Conservation (phyloP, 1,284 basidiomycete genomes). For the Cryptococcus deneoformans region DNA sequence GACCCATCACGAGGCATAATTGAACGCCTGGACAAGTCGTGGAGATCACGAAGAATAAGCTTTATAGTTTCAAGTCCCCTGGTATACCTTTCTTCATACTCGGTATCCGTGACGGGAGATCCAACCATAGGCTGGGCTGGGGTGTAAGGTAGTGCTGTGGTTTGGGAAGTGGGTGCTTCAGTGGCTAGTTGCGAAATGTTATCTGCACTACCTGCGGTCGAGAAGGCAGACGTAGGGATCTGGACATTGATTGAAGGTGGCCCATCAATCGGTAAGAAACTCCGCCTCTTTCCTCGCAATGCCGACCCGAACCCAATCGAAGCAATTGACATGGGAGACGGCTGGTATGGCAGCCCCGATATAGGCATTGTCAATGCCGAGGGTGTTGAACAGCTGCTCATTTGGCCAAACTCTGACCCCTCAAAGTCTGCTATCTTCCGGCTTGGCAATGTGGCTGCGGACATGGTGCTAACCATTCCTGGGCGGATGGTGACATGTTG, state of each 20-base stretch:
- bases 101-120: constrained; percentile 18
- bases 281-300: constrained; percentile 61
- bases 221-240: constrained; percentile 61
- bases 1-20: constrained; percentile 43
- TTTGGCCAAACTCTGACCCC: constrained; percentile 26
- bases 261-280: constrained; percentile 70
- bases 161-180: constrained; percentile 11
- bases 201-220: neutral
- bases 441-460: constrained; percentile 31
- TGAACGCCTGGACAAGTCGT: constrained; percentile 62
- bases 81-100: constrained; percentile 31
- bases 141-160: constrained; percentile 2
- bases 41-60: constrained; percentile 92
- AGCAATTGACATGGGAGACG: neutral
- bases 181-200: constrained; percentile 45
- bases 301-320: neutral
- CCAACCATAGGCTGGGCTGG: constrained; percentile 6
- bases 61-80: constrained; percentile 79
- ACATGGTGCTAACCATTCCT: constrained; percentile 17
- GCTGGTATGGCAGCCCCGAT: constrained; percentile 11
- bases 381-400: neutral
- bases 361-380: constrained; percentile 12
- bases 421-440: constrained; percentile 9
- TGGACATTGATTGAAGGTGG: constrained; percentile 48
- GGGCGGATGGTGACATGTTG: constrained; percentile 22